Evolutionary conservation across 1,284 basidiomycete species (phyloP), one percentile per base, ranked within the genome.

Genomic region (Neonothopanus nambi): DNA sequence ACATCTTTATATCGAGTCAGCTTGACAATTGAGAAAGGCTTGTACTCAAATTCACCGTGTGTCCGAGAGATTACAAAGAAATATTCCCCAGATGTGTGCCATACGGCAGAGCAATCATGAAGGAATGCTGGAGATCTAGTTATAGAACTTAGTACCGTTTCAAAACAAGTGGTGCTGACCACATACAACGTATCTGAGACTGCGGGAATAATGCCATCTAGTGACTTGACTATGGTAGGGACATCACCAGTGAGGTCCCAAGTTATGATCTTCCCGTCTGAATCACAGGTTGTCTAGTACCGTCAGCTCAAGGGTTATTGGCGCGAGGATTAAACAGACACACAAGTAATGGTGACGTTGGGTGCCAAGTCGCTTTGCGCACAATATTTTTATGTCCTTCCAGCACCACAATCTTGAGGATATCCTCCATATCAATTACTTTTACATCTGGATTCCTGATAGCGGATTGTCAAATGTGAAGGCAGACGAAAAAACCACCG

Each of bases 61-160:
- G 85, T 80, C 51, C 87, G 85, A n/a, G 86, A 85, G 0, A 89
- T 84, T 0, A 87, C 80, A 47, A 90, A 91, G 69, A 99, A 97
- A 68, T 87, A 83, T 52, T 89, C 84, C 20, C 95, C 95, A 3
- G 87, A 89, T 0, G 93, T 87, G 70, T 99, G 95, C 97, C 97
- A 99, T 18, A 94, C 73, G 1, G 84, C 92, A 42, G 91, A 89
- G 60, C 86, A 90, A 62, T 91, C 89, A 66, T 85, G 82, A 59
- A 70, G 70, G 62, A 82, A 89, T 61, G 81, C 89, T 47, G 70
- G 70, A 51, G 80, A 76, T 37, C 85, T 89, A 49, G 21, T 21
- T 5, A 12, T 30, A 52, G 15, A 36, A n/a, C n/a, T 40, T 36
- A 37, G 52, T 48, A 59, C 8, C 59, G n/a, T n/a, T n/a, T n/a